Conservation (phyloP, 805 yeast species). For the Metschnikowia aberdeeniae region DNA sequence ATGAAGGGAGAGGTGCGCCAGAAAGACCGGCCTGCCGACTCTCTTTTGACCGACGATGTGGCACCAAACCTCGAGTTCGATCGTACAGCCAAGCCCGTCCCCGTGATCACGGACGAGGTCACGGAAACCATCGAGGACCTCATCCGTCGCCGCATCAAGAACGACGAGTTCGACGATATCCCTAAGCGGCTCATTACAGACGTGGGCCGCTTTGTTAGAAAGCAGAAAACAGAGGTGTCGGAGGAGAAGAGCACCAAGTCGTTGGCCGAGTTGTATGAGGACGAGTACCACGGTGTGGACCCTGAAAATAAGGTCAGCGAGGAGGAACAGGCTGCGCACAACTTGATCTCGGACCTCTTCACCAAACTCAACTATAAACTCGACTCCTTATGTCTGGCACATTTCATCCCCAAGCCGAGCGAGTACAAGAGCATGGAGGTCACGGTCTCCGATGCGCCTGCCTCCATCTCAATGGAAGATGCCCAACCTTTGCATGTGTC, state of each 20-base stretch:
- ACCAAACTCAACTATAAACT: constrained; percentile 61
- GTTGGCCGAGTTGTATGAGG: constrained; percentile 88
- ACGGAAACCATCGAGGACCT: constrained; percentile 86
- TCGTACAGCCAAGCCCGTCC: constrained; percentile 92
- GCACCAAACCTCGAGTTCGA: constrained; percentile 73
- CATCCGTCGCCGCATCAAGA: constrained; percentile 76
- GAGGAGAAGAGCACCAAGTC: constrained; percentile 85
- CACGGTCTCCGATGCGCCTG: constrained; percentile 59
- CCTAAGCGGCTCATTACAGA: constrained; percentile 69
- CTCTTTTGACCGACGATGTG: constrained; percentile 64
- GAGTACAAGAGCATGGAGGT: constrained; percentile 69
- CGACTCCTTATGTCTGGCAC: constrained; percentile 91
- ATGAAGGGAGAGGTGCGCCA: constrained; percentile 89
- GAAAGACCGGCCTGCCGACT: constrained; percentile 76
- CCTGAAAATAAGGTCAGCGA: constrained; percentile 50
- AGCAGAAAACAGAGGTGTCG: constrained; percentile 59
- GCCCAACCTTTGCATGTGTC: constrained; percentile 89
- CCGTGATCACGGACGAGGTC: constrained; percentile 84
- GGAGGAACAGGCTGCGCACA: constrained; percentile 67
- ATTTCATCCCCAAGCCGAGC: constrained; percentile 87
- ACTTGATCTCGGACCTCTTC: constrained; percentile 68
- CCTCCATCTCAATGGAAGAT: constrained; percentile 89
- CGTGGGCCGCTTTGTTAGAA: constrained; percentile 50
- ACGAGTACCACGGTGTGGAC: constrained; percentile 57
- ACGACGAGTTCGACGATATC: constrained; percentile 77